Base-by-base conservation (phyloP, 2,329 filamentous ascomycete genomes). In the Tolypocladium guangdongense region DNA sequence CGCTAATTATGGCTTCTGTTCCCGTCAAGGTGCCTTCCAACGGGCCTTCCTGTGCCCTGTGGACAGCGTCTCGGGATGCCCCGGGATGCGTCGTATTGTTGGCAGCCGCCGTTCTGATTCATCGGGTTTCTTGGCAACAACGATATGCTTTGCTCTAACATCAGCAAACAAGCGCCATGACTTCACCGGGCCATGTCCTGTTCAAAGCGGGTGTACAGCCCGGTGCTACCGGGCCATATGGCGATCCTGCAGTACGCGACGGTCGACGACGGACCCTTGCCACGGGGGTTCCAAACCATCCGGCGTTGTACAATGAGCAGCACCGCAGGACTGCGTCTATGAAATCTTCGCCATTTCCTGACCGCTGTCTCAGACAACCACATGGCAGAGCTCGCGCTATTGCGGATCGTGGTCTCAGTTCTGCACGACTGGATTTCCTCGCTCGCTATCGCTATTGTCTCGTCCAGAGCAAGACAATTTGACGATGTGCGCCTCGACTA, bases 251-350 rank as follows among this genome's bases (percentile, higher is more conserved):
- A 32, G 43, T 32, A 22, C 50, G 14, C 50, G 43, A n/a, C 41
- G 12, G 14, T 46, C 24, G 24, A 46, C 24, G 22, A 16, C 24
- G 35, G n/a, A n/a, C 16, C 33, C 48, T 50, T 27, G 35, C 18
- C 48, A 30, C 36, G 24, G 35, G 16, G 22, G 7, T 32, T 55
- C 49, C 47, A 41, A 50, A 43, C 12, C 18, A 49, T 41, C 27
- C 27, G 37, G 49, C 20, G 55, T 56, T 50, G 52, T 45, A 56
- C 54, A 52, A 38, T 50, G 24, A 43, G 41, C 14, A 35, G 22
- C 32, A 52, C 33, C 32, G 30, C 45, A 14, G 27, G 35, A 20
- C 36, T 38, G 48, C 36, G 8, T 30, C 35, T 12, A 39, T 27
- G 16, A 18, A 18, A 11, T n/a, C 14, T 27, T 39, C 27, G 30